These are phyloP conservation scores for Meira miltonrushii DNA, from an alignment of 1,284 basidiomycete species.

Conservation along the genomic window DNA sequence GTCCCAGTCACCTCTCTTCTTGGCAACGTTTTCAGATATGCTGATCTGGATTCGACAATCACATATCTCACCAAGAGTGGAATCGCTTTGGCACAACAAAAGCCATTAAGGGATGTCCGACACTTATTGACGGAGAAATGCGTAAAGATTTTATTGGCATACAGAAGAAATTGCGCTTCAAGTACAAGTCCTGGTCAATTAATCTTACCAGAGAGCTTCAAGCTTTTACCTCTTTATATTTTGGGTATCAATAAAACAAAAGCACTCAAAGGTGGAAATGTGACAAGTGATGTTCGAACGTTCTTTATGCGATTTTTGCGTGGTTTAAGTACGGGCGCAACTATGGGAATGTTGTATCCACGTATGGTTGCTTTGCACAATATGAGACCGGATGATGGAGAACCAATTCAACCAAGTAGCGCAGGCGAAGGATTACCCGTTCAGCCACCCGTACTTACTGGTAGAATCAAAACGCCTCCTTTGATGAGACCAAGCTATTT, in stretches of 20 bases:
- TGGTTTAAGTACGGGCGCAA: slow-evolving; percentile 64
- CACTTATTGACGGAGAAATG: slow-evolving; percentile 80
- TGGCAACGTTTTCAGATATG: slow-evolving; percentile 84
- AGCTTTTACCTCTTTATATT: slow-evolving; percentile 76
- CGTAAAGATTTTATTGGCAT: slow-evolving; percentile 76
- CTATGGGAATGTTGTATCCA: slow-evolving; percentile 82
- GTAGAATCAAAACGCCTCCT: slow-evolving; percentile 66
- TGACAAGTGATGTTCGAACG: slow-evolving; percentile 87
- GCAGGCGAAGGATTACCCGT: slow-evolving; percentile 47
- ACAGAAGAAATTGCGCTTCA: slow-evolving; percentile 83
- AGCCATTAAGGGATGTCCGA: slow-evolving; percentile 70
- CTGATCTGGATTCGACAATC: slow-evolving; percentile 82
- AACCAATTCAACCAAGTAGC: slow-evolving; percentile 57
- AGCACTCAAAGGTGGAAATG: slow-evolving; percentile 77
- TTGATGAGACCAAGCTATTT: slow-evolving; percentile 78
- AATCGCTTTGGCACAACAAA: slow-evolving; percentile 68
- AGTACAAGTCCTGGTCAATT: slow-evolving; percentile 76
- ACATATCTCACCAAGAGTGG: slow-evolving; percentile 68
- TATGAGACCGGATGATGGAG: slow-evolving; percentile 67
- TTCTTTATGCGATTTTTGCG: slow-evolving; percentile 74
- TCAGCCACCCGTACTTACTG: neutral
- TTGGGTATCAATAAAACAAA: slow-evolving; percentile 85
- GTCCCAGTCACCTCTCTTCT: slow-evolving; percentile 76
- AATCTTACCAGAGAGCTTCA: slow-evolving; percentile 90
- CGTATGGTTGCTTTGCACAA: slow-evolving; percentile 83